phyloP scores from a whole-genome alignment of 306 rosid genomes.

The Sesbania bispinosa region DNA sequence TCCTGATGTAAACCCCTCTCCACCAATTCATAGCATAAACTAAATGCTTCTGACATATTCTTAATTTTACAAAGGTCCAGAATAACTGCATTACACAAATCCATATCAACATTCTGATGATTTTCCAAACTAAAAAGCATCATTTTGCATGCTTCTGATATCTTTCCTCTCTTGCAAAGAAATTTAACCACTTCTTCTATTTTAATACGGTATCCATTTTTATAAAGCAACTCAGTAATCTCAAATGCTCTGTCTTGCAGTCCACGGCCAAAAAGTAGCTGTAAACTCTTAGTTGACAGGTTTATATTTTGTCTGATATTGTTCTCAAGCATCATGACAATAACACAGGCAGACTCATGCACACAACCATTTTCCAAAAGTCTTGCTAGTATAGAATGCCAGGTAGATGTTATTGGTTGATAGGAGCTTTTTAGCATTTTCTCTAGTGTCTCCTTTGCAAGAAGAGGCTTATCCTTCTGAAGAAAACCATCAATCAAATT shows the following conservation, averaged over 20 bases:
- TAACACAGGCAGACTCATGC: conserved; percentile 53
- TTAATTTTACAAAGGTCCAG: conserved; percentile 51
- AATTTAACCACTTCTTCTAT: conserved; percentile 51
- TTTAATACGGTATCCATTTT: conserved; percentile 62
- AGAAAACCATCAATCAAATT: conserved; percentile 63
- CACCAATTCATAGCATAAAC: conserved; percentile 56
- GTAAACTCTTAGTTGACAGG: conserved; percentile 55
- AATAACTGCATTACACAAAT: conserved; percentile 44
- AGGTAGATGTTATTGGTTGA: conserved; percentile 57
- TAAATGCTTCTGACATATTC: conserved; percentile 70
- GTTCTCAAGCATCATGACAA: conserved; percentile 64
- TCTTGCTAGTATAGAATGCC: conserved; percentile 59
- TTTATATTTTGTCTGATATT: conserved; percentile 66
- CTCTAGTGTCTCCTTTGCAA: conserved; percentile 64
- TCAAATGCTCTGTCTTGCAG: conserved; percentile 53
- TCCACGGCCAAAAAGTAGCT: conserved; percentile 61
- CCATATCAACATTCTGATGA: conserved; percentile 36
- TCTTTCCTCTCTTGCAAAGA: conserved; percentile 51
- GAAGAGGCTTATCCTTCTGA: conserved; percentile 61
- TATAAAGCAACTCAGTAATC: conserved; percentile 48
- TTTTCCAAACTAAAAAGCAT: conserved; percentile 55
- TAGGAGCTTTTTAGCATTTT: conserved; percentile 82
- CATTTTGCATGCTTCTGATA: conserved; percentile 57
- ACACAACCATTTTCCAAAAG: conserved; percentile 58
- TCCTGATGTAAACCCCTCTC: conserved; percentile 58